phyloP scores from a whole-genome alignment of 2,329 filamentous ascomycete genomes.

The Akanthomyces uredinophilus region DNA sequence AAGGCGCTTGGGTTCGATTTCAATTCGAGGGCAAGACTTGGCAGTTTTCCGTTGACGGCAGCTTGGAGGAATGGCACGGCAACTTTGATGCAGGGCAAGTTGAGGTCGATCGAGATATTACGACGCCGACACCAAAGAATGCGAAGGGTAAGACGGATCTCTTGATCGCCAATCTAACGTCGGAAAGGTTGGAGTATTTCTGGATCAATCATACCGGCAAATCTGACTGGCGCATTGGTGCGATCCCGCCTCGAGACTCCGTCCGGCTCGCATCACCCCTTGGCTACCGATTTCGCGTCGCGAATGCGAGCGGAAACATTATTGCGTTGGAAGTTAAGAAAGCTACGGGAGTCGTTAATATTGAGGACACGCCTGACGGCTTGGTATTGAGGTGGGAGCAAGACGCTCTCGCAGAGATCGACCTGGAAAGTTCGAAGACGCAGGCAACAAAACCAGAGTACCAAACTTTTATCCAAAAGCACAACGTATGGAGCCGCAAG shows the following conservation, averaged over 20 bases:
- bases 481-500: slow-evolving; percentile 1
- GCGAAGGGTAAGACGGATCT: slow-evolving; percentile 14
- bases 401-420: not conserved
- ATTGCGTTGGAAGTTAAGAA: too few relatives aligned
- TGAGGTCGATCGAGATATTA: not conserved
- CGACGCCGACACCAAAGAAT: slow-evolving; percentile 16
- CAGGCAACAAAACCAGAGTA: not conserved
- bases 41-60: slow-evolving; percentile 17
- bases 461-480: not conserved
- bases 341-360: too few relatives aligned
- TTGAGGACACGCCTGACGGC: too few relatives aligned
- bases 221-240: slow-evolving; percentile 15
- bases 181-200: slow-evolving; percentile 16
- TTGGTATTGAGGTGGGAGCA: too few relatives aligned
- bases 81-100: slow-evolving; percentile 8
- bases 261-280: too few relatives aligned
- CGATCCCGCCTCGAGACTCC: too few relatives aligned
- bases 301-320: too few relatives aligned
- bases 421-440: not conserved
- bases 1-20: slow-evolving; percentile 19
- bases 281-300: too few relatives aligned
- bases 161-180: slow-evolving; percentile 22
- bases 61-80: slow-evolving; percentile 19
- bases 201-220: slow-evolving; percentile 21
- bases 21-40: slow-evolving; percentile 17